Base-by-base conservation (phyloP, 2,329 filamentous ascomycete species). In the Sphaerostilbella broomeana region DNA sequence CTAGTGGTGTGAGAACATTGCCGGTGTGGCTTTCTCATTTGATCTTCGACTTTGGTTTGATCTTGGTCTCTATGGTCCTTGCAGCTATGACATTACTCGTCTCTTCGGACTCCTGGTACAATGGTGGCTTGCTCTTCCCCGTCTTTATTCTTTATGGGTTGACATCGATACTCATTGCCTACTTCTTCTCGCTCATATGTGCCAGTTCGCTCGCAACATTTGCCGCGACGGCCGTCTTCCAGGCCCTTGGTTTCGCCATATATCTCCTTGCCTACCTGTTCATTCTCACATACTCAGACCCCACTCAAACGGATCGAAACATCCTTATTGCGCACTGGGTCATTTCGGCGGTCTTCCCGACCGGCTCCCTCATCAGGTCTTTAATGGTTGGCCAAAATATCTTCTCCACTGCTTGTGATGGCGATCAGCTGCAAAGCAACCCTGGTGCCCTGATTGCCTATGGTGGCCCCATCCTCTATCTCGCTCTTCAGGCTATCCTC, bases 1-100 rank as follows among this genome's bases (percentile, higher is more conserved):
- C 84, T 39, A 94, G 92, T 55, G 87, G 87, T 26, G 86, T 92
- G 24, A 72, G 84, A 15, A 79, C 83, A 2, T 64, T 83, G 3
- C 84, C 86, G 2, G 66, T 94, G 2, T 94, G 87, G 87, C 59
- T 83, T 2, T 84, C 87, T 1, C 89, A 94, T 54, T 68, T 81
- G 2, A 55, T 68, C 1, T 92, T 94, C 54, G 87, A 94, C 62
- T 86, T 86, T 48, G 40, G 45, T 24, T 58, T 76, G 29, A 79
- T 89, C 40, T 75, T 87, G 1, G 35, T 55, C 1, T 73, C 80
- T n/a, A 79, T 79, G 35, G 75, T 77, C 9, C 51, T 89, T n/a
- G 69, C 75, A 6, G 75, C 79, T 20, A 73, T 77, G 30, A 78
- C 89, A 20, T 85, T 85, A 52, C 73, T 72, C 1, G 74, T 70